Conservation (phyloP, 805 yeast species). For the Lachancea lanzarotensis region DNA sequence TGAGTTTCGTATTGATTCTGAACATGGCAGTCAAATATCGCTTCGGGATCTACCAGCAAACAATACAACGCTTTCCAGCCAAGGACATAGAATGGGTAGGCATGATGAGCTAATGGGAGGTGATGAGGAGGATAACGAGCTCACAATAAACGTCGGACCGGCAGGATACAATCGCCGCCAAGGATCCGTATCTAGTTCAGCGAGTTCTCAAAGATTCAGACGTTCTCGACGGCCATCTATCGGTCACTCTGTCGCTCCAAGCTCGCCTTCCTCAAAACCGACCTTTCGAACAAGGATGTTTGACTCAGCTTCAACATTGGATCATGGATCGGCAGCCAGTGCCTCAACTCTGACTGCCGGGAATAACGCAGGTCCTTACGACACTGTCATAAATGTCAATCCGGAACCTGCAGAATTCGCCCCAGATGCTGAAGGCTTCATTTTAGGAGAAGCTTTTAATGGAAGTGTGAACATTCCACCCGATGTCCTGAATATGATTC, state of each 20-base stretch:
- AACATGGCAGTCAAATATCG: conserved; percentile 21
- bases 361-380: background rate
- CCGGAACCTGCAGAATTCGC: conserved; percentile 1
- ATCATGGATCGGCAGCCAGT: conserved; percentile 10
- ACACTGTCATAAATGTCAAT: background rate
- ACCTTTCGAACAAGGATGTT: conserved; percentile 1
- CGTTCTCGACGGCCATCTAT: background rate
- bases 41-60: conserved; percentile 15
- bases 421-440: conserved; percentile 6
- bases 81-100: background rate
- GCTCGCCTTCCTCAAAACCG: conserved; percentile 1
- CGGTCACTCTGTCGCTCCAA: background rate
- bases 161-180: conserved; percentile 18
- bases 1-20: conserved; percentile 30
- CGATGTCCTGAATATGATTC: conserved; percentile 11
- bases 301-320: background rate
- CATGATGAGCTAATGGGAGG: background rate
- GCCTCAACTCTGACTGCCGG: conserved; percentile 10
- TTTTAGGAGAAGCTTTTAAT: background rate
- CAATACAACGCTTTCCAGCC: conserved; percentile 2
- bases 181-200: conserved; percentile 9
- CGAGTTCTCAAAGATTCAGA: conserved; percentile 7
- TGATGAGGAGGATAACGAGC: conserved; percentile 13
- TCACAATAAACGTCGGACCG: conserved; percentile 18
- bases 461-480: conserved; percentile 9